Conservation (phyloP, 2,329 filamentous ascomycete genomes). For the Chrysosporium queenslandicum region DNA sequence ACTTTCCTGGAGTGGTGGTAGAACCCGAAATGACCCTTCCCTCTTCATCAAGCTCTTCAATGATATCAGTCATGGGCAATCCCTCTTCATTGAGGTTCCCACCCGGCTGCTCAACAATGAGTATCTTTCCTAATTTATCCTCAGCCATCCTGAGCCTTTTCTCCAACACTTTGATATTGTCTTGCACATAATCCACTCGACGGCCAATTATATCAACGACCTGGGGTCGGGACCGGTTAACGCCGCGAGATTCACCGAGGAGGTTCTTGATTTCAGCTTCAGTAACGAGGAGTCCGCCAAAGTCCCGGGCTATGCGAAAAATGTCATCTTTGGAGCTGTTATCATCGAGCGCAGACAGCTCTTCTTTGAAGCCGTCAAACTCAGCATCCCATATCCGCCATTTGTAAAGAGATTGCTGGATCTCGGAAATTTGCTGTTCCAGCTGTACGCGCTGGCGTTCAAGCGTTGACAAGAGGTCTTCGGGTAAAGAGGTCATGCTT, state of each 20-base stretch:
- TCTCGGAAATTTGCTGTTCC: slow-evolving; percentile 62
- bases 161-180: slow-evolving; percentile 65
- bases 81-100: slow-evolving; percentile 44
- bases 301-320: slow-evolving; percentile 35
- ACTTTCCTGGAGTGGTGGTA: slow-evolving; percentile 56
- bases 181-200: slow-evolving; percentile 78
- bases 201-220: slow-evolving; percentile 59
- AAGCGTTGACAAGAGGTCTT: slow-evolving; percentile 43
- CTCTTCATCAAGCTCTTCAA: slow-evolving; percentile 84
- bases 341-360: slow-evolving; percentile 51
- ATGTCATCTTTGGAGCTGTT: slow-evolving; percentile 47
- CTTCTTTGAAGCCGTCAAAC: slow-evolving; percentile 80
- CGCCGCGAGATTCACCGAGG: slow-evolving; percentile 32
- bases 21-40: slow-evolving; percentile 67
- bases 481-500: slow-evolving; percentile 13
- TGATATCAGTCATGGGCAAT: slow-evolving; percentile 76
- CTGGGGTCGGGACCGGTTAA: slow-evolving; percentile 47
- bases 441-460: slow-evolving; percentile 66
- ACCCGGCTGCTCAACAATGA: slow-evolving; percentile 51
- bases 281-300: slow-evolving; percentile 37
- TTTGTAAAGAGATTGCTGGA: slow-evolving; percentile 66
- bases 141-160: slow-evolving; percentile 62
- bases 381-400: slow-evolving; percentile 90
- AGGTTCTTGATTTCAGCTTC: slow-evolving; percentile 48
- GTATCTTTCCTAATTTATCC: slow-evolving; percentile 56